Evolutionary conservation across 2,329 filamentous ascomycete genomes (phyloP).

Genomic region (Pestalotiopsis sp.): DNA sequence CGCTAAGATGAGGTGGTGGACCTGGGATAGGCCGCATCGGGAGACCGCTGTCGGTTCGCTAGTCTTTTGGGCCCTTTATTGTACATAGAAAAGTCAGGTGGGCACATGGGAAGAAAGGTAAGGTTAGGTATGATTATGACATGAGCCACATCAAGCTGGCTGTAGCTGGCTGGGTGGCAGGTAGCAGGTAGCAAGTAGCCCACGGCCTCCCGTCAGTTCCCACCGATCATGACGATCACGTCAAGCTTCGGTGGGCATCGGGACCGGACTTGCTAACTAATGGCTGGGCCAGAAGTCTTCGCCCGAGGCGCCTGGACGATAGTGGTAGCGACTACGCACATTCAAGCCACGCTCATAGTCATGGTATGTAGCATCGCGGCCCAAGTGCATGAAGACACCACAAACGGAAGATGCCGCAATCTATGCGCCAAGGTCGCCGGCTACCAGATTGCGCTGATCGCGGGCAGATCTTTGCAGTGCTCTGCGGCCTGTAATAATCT

Average conservation of each 20-base stretch:
- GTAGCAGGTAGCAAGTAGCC: neutral
- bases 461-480: neutral
- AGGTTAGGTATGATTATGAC: neutral
- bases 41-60: neutral
- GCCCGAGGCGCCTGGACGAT: neutral
- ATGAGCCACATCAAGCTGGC: neutral
- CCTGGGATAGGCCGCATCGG: constrained; percentile 5
- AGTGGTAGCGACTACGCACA: too few species aligned
- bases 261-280: neutral
- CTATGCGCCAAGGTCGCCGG: neutral
- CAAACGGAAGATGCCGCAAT: neutral
- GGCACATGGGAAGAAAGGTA: neutral
- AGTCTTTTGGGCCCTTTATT: constrained; percentile 1
- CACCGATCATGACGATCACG: neutral
- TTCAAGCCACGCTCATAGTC: too few species aligned
- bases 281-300: neutral
- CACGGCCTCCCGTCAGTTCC: neutral
- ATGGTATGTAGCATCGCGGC: too few species aligned
- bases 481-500: neutral
- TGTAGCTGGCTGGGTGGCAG: too few species aligned
- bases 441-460: neutral
- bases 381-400: too few species aligned
- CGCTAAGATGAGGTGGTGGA: constrained; percentile 4
- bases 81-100: neutral
- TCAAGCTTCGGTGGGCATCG: neutral